Conservation (phyloP, 805 yeast genomes). For the Ogataea saltuana region DNA sequence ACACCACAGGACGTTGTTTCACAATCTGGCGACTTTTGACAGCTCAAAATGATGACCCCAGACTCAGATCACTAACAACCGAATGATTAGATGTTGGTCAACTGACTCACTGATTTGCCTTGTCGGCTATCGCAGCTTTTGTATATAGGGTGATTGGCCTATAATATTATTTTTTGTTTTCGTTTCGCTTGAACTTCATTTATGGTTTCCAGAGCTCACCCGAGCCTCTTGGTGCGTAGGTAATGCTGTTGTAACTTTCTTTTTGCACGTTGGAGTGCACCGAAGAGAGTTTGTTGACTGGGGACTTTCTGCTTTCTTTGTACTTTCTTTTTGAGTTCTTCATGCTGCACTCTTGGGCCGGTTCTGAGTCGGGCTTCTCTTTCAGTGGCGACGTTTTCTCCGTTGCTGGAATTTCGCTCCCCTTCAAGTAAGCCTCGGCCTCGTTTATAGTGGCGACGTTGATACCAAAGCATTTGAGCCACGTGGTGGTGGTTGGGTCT, state of each 20-base stretch:
- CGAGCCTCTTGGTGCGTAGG: conserved; percentile 60
- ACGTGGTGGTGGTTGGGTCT: conserved; percentile 50
- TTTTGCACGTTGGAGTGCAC: conserved; percentile 28
- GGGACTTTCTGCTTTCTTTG: not conserved
- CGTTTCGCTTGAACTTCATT: not conserved
- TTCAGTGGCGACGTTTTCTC: not conserved
- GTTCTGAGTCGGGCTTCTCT: too few relatives aligned
- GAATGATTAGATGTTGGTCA: too few relatives aligned
- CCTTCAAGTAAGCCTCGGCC: conserved; percentile 45
- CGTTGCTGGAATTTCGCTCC: conserved; percentile 3
- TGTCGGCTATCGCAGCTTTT: too few relatives aligned
- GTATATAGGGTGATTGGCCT: not conserved
- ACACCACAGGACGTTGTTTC: not conserved
- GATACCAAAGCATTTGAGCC: conserved; percentile 58
- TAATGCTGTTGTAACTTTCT: conserved; percentile 47
- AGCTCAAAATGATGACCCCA: not conserved
- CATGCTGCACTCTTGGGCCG: not conserved
- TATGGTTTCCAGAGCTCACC: conserved; percentile 62
- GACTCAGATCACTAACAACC: conserved; percentile 8
- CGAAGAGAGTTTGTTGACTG: conserved; percentile 1
- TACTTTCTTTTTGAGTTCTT: not conserved
- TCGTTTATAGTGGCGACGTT: conserved; percentile 52
- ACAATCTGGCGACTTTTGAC: not conserved
- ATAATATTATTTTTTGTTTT: not conserved
- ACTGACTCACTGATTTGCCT: too few relatives aligned